These are phyloP conservation scores for Talaromyces marneffei DNA, from an alignment of 2,329 filamentous ascomycete genomes.

Conservation along the genomic window DNA sequence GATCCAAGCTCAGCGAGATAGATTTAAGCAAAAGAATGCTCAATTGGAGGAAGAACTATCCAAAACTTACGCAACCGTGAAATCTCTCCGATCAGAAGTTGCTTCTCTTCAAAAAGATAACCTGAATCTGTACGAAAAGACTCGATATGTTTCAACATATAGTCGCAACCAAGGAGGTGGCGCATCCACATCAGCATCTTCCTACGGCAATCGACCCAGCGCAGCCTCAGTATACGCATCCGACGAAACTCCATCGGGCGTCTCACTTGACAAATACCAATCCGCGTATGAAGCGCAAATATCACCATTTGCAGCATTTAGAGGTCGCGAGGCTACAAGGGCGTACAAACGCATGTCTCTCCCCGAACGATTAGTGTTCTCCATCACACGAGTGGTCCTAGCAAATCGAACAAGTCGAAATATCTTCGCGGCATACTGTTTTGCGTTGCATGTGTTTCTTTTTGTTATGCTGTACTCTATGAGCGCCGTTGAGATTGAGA, in stretches of 20 bases:
- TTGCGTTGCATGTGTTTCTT: slow-evolving; percentile 80
- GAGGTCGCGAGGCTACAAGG: slow-evolving; percentile 83
- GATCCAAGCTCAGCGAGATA: slow-evolving; percentile 95
- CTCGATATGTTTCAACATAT: slow-evolving; percentile 90
- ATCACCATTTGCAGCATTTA: slow-evolving; percentile 90
- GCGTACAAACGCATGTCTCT: slow-evolving; percentile 91
- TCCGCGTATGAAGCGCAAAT: slow-evolving; percentile 93
- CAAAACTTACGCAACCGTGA: slow-evolving; percentile 73
- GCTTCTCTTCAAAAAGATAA: slow-evolving; percentile 94
- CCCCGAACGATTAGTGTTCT: slow-evolving; percentile 84
- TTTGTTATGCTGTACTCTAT: slow-evolving; percentile 84
- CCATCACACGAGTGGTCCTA: slow-evolving; percentile 82
- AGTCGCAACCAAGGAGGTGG: slow-evolving; percentile 57
- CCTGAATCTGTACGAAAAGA: slow-evolving; percentile 93
- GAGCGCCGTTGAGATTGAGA: slow-evolving; percentile 61
- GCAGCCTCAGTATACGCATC: slow-evolving; percentile 61
- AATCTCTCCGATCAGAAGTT: slow-evolving; percentile 82
- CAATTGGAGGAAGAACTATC: slow-evolving; percentile 88
- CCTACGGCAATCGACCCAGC: slow-evolving; percentile 62
- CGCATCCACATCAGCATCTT: slow-evolving; percentile 57
- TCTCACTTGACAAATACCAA: slow-evolving; percentile 76
- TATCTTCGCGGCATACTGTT: slow-evolving; percentile 85
- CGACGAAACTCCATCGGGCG: slow-evolving; percentile 52
- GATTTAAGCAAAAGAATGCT: slow-evolving; percentile 92
- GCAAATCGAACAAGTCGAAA: slow-evolving; percentile 87